Evolutionary conservation across 2,329 filamentous ascomycete genomes (phyloP), one percentile per base, ranked within the genome.

Genomic region (Pseudogymnoascus sp.): DNA sequence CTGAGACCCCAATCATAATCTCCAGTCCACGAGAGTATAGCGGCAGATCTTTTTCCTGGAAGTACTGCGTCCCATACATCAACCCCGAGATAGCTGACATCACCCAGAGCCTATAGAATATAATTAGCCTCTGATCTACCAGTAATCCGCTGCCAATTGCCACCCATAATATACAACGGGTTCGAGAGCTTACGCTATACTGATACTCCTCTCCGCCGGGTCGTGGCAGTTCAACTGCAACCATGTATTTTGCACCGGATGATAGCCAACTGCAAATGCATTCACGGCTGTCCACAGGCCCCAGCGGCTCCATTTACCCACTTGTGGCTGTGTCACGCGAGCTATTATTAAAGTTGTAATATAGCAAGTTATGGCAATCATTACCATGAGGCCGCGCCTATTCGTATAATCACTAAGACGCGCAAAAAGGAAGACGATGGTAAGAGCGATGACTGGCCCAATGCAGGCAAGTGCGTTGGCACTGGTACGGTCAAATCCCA

Each of bases 321-420:
- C 71, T 14, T 59, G 53, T 42, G 33, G 70, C 7, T 70, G 63
- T 16, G 68, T 64, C 5, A 65, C 67, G 3, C 74, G 70, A 4
- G 77, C 67, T 61, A 73, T 74, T 2, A 70, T 63, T 26, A 75
- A 76, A 1, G 74, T 72, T 29, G 76, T 75, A 2, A 77, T 67
- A 53, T 73, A 74, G 74, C 76, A 77, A 4, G 73, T 70, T 13
- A 73, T 72, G 1, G 70, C 67, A 3, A 76, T 56, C 4, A 76
- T 63, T 3, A 77, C 68, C 40, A 71, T 71, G 0, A 75, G 74
- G 1, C 74, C 75, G 7, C 76, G 72, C 35, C 70, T 71, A 11
- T 70, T 70, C 1, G 70, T 70, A 16, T 65, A 64, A 62, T 77
- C 76, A 31, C 65, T 69, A 38, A 66, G 33, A 64, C 66, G 56